These are phyloP conservation scores for Zhuliangozyma blackwelliae DNA, from an alignment of 1,139 yeast species.

Conservation along the genomic window DNA sequence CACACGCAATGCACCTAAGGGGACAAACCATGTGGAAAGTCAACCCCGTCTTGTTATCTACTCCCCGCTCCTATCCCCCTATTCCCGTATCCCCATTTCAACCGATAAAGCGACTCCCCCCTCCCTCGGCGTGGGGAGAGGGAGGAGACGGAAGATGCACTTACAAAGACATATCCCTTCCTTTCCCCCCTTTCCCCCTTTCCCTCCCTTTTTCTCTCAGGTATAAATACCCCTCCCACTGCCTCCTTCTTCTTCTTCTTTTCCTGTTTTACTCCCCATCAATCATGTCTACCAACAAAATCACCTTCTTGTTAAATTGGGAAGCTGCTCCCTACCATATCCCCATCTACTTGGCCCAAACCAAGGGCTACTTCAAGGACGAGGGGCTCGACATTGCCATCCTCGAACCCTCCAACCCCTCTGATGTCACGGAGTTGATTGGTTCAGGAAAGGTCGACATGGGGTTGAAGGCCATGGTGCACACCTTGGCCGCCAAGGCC, in stretches of 20 bases:
- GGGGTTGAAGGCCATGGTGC: constrained; percentile 62
- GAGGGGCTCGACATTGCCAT: constrained; percentile 50
- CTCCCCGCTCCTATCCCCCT: no score
- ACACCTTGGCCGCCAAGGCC: constrained; percentile 57
- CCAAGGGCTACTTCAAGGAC: constrained; percentile 48
- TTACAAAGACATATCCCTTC: no score
- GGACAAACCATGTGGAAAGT: no score
- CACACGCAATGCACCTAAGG: no score
- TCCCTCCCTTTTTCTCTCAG: not conserved
- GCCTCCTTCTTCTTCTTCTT: not conserved
- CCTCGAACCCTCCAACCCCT: constrained; percentile 55
- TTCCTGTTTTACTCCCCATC: not conserved
- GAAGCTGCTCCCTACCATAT: constrained; percentile 56
- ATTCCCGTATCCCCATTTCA: no score
- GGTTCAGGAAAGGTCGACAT: constrained; percentile 56
- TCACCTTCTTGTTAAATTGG: constrained; percentile 54
- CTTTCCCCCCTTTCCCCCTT: not conserved
- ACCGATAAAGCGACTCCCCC: no score
- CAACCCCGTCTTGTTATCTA: no score
- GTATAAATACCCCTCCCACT: not conserved
- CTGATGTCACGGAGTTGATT: constrained; percentile 55
- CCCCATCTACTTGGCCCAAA: constrained; percentile 49
- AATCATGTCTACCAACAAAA: constrained; percentile 32
- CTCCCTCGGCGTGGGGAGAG: no score
- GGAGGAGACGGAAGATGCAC: no score